Evolutionary conservation across 306 rosid species (phyloP).

Genomic region (Vicia sativa): DNA sequence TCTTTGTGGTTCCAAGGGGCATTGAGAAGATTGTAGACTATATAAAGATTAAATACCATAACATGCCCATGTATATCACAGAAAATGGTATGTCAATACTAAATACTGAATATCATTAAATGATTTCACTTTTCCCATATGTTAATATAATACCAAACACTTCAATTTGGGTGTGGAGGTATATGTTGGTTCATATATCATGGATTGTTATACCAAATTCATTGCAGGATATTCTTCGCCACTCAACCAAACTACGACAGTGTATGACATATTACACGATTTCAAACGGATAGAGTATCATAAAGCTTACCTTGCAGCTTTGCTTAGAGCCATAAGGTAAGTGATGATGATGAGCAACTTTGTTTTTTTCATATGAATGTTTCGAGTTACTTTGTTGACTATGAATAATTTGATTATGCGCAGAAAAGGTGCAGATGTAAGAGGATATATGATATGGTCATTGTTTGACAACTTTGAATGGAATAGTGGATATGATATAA

Average conservation of each 20-base stretch:
- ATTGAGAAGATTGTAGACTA: conserved; percentile 59
- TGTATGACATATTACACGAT: conserved; percentile 49
- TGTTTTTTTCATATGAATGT: background rate
- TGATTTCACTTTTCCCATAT: background rate
- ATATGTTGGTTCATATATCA: no score
- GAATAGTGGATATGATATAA: conserved; percentile 45
- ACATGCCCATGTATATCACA: conserved; percentile 59
- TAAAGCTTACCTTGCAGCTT: conserved; percentile 55
- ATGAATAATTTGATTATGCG: background rate
- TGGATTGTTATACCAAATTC: background rate
- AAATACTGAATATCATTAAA: background rate
- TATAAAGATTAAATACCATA: conserved; percentile 53
- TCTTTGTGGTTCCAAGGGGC: conserved; percentile 71
- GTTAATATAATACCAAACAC: conserved; percentile 1
- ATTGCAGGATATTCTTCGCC: conserved; percentile 52
- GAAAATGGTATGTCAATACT: conserved; percentile 62
- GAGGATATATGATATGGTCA: conserved; percentile 73
- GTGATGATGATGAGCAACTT: background rate
- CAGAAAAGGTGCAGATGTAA: conserved; percentile 73
- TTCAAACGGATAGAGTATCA: conserved; percentile 53
- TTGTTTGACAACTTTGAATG: conserved; percentile 72
- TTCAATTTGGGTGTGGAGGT: background rate
- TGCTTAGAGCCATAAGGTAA: conserved; percentile 63
- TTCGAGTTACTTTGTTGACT: conserved; percentile 13
- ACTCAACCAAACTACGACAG: background rate